Evolutionary conservation across 371 early-diverging fungal genomes (phyloP), one percentile per base, ranked within the genome.

Genomic region (Rhizopus stolonifer): DNA sequence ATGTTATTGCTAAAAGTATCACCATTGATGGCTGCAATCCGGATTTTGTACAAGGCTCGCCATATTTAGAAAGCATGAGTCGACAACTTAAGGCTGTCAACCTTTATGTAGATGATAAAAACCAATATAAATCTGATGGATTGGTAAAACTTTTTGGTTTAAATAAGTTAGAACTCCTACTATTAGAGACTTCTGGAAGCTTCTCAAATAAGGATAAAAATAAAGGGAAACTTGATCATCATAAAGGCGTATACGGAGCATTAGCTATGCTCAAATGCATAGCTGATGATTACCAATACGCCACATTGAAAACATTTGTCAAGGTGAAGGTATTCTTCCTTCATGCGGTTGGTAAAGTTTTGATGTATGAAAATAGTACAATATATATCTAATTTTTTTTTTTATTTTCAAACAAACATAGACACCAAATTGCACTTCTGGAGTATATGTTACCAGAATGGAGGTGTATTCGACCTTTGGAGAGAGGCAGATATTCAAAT

Each of bases 161-260:
- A 10, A 54, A 53, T 18, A 22, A 54, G 3, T 25, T 60, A 5
- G 54, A 53, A 43, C 11, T 58, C 1, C 15, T 60, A 3, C 18
- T 60, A 13, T 4, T 60, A 4, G 46, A 60, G 36, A 52, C 52
- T 7, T 59, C 53, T 11, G 52, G 48, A 9, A 15, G 21, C 38
- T 49, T 48, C 25, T 24, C 2, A 1, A 59, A 52, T 15, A 48
- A 9, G 10, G 59, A 58, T 18, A 31, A 31, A 32, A 9, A 10
- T 5, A 58, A 52, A 15, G 10, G 32, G 1, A 52, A 48, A 10
- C 46, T 52, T 13, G 59, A 58, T 18, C 33, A 52, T 19, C 59
- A 58, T 11, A 58, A 58, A 24, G 59, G 49, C n/a, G n/a, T 58
- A 46, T 52, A 46, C 18, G 59, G 59, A 10, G n/a, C 26, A 14